Conservation (phyloP, 768 basidiomycete species). For the Tylopilus balloui region DNA sequence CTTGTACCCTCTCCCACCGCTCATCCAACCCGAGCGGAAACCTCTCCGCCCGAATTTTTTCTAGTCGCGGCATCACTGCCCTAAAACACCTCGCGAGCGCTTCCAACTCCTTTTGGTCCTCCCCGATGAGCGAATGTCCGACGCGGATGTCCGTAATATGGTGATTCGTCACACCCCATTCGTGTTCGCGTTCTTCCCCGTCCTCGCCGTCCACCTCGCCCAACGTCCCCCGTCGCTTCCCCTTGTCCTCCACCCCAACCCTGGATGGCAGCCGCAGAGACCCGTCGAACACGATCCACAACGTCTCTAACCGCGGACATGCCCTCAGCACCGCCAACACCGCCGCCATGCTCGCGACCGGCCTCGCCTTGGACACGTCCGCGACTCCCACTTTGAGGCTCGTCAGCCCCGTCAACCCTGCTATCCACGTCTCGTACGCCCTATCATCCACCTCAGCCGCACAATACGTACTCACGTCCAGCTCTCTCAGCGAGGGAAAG, state of each 20-base stretch:
- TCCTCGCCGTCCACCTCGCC: neutral
- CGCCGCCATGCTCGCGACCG: conserved; percentile 17
- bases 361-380: conserved; percentile 15
- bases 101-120: conserved; percentile 3
- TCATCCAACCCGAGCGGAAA: conserved; percentile 11
- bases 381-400: conserved; percentile 20
- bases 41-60: conserved; percentile 13
- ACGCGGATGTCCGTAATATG: conserved; percentile 15
- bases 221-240: neutral
- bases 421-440: conserved; percentile 15
- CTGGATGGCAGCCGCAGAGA: conserved; percentile 3
- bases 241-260: neutral
- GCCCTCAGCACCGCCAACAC: conserved; percentile 19
- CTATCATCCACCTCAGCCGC: conserved; percentile 19
- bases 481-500: conserved; percentile 13
- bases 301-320: conserved; percentile 16
- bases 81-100: conserved; percentile 15
- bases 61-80: conserved; percentile 23
- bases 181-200: neutral
- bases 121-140: conserved; percentile 23
- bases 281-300: conserved; percentile 24
- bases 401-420: conserved; percentile 7
- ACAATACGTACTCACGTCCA: conserved; percentile 22
- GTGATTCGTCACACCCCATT: conserved; percentile 20
- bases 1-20: conserved; percentile 15